Evolutionary conservation across 2,329 filamentous ascomycete species (phyloP), one percentile per base, ranked within the genome.

Genomic region (Alternaria alternata): DNA sequence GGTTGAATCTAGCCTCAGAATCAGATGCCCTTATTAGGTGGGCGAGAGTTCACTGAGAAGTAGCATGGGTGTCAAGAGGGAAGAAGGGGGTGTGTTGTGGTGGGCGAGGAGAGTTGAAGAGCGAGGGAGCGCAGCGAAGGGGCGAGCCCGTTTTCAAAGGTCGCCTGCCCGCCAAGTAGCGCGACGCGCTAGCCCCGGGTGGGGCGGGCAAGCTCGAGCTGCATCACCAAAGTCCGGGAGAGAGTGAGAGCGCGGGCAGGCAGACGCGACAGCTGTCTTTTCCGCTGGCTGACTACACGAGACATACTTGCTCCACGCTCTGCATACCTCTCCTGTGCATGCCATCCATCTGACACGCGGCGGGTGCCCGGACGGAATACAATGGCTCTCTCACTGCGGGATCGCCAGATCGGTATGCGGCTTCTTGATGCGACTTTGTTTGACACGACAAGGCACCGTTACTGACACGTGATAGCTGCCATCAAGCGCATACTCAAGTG

Each of bases 401-500:
- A 91, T 81, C 87, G 88, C 74, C 89, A 92, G 83, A 88, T 91
- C 62, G 68, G 73, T 73, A 70, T 30, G 54, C 32, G 18, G 22
- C 24, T 47, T 48, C 34, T n/a, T 16, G 28, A 30, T 38, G 34
- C 34, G 14, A 38, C 34, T 38, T 3, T n/a, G 46, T 26, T 9
- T 26, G 18, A 28, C 18, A 22, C 18, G 7, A 11, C 30, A 20
- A 14, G 8, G 8, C 18, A 18, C 24, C 39, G 59, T 67, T 71
- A 39, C 67, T 66, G 56, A 5, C 8, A 61, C 58, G 54, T 32
- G 46, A 46, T 20, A 96, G 94, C 91, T 51, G 94, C 94, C 18
- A 93, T 99, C 74, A 93, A 96, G 83, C 94, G 93, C 81, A 93
- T 99, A 73, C 88, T 99, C 68, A 98, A 97, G 46, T 49, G 46